A percentile compares a stretch with the other conserved stretches of the same genome.
Conservation (phyloP, 1,139 yeast species). For the Kodamaea sp. region DNA sequence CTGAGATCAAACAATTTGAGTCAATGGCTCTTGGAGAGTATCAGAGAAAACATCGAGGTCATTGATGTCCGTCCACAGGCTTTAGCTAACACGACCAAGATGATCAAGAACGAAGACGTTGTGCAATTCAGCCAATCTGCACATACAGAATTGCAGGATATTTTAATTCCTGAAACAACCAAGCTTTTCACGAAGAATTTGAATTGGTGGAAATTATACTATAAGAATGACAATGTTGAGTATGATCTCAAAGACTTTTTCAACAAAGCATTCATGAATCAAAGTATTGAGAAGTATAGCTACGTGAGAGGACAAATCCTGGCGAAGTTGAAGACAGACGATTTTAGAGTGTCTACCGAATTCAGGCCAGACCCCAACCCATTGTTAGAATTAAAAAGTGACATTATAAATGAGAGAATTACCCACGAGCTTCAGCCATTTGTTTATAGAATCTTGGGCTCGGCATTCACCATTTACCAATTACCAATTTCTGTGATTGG, state of each 20-base stretch:
- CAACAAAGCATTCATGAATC: slow-evolving; percentile 35
- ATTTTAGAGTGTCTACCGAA: slow-evolving; percentile 15
- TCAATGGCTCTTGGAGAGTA: slow-evolving; percentile 27
- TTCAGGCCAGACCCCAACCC: slow-evolving; percentile 28
- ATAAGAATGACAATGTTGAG: slow-evolving; percentile 48
- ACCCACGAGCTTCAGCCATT: slow-evolving; percentile 40
- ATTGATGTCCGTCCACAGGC: slow-evolving; percentile 2
- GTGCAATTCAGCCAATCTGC: slow-evolving; percentile 31
- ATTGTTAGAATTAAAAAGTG: slow-evolving; percentile 29
- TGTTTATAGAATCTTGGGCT: slow-evolving; percentile 31
- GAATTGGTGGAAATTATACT: slow-evolving; percentile 48
- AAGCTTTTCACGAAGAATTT: slow-evolving; percentile 33
- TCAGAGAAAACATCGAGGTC: slow-evolving; percentile 14
- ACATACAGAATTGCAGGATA: slow-evolving; percentile 41
- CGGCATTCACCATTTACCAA: slow-evolving; percentile 40
- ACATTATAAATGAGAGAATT: slow-evolving; percentile 29
- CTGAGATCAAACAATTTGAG: slow-evolving; percentile 24
- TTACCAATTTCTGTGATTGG: slow-evolving; percentile 40
- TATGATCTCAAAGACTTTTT: slow-evolving; percentile 46
- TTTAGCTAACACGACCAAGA: slow-evolving; percentile 12
- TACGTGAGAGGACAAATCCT: slow-evolving; percentile 41
- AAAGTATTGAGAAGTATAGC: slow-evolving; percentile 42
- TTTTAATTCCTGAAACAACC: slow-evolving; percentile 34
- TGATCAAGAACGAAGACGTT: slow-evolving; percentile 21
- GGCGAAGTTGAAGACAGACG: slow-evolving; percentile 17